These are phyloP conservation scores for Chaetomium cochliodes DNA, from an alignment of 495 filamentous ascomycete genomes.

Conservation along the genomic window DNA sequence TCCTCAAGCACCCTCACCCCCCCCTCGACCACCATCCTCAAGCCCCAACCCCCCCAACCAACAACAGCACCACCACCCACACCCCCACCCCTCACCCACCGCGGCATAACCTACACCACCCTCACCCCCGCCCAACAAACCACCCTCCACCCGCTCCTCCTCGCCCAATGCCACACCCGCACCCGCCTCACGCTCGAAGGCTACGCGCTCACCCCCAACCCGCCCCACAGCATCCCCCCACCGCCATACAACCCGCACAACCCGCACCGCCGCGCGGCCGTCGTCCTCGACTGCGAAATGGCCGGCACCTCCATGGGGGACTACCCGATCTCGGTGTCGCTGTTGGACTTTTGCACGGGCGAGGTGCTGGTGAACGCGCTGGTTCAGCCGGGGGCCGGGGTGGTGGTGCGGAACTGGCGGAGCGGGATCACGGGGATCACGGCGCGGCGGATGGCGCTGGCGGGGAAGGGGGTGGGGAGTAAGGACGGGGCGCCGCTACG, in stretches of 20 bases:
- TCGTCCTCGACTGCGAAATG: constrained; percentile 6
- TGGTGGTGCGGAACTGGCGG: neutral
- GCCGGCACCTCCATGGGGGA: neutral
- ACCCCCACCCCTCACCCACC: neutral
- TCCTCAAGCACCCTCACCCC: no score
- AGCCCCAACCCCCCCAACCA: neutral
- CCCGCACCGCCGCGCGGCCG: neutral
- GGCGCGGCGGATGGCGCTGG: neutral
- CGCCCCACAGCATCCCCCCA: no score
- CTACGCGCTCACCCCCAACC: neutral
- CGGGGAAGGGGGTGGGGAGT: neutral
- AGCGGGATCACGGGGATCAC: neutral
- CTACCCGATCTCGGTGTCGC: neutral
- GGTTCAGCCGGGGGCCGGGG: neutral
- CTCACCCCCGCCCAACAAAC: neutral
- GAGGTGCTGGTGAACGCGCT: neutral
- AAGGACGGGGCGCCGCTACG: neutral
- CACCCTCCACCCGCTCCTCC: neutral
- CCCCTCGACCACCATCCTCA: neutral
- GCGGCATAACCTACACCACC: neutral
- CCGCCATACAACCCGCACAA: neutral
- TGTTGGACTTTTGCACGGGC: neutral
- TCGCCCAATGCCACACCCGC: neutral
- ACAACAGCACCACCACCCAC: neutral
- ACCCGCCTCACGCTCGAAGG: neutral